Conservation (phyloP, 805 yeast species). For the Pichia californica region DNA sequence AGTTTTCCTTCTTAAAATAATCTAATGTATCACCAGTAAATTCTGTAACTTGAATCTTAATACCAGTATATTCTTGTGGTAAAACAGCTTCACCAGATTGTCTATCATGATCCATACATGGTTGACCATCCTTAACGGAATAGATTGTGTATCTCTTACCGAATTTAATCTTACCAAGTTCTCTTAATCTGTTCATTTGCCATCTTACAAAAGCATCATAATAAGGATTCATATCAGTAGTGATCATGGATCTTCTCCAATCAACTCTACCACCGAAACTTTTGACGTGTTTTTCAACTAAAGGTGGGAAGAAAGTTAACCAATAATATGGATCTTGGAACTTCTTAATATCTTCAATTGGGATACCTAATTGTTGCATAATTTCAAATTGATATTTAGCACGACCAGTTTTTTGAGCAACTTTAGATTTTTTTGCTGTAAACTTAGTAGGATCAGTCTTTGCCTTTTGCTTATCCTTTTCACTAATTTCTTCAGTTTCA, state of each 20-base stretch:
- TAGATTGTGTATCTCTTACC: conserved; percentile 97
- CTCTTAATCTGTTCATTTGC: conserved; percentile 89
- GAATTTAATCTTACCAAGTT: conserved; percentile 84
- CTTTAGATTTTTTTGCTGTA: conserved; percentile 88
- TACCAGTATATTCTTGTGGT: conserved; percentile 94
- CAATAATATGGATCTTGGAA: conserved; percentile 92
- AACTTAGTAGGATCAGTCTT: conserved; percentile 77
- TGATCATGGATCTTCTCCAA: conserved; percentile 95
- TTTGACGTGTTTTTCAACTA: conserved; percentile 74
- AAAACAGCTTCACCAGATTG: conserved; percentile 93
- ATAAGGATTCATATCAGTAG: conserved; percentile 93
- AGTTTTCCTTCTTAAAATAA: conserved; percentile 42
- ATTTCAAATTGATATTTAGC: conserved; percentile 94
- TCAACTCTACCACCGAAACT: conserved; percentile 89
- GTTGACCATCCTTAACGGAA: conserved; percentile 97
- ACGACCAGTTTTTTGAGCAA: conserved; percentile 88
- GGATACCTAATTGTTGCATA: conserved; percentile 89
- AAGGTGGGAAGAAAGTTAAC: conserved; percentile 88
- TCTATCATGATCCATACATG: conserved; percentile 99
- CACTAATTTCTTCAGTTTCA: conserved; percentile 28
- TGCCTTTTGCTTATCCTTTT: conserved; percentile 25
- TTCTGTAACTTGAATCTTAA: conserved; percentile 71
- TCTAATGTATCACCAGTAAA: conserved; percentile 53
- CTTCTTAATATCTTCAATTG: conserved; percentile 72
- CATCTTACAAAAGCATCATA: conserved; percentile 93